Percentiles rank a stretch among this genome's conserved stretches.
Evolutionary conservation across 495 filamentous ascomycete species (phyloP).

Genomic region (Daldinia bambusicola): DNA sequence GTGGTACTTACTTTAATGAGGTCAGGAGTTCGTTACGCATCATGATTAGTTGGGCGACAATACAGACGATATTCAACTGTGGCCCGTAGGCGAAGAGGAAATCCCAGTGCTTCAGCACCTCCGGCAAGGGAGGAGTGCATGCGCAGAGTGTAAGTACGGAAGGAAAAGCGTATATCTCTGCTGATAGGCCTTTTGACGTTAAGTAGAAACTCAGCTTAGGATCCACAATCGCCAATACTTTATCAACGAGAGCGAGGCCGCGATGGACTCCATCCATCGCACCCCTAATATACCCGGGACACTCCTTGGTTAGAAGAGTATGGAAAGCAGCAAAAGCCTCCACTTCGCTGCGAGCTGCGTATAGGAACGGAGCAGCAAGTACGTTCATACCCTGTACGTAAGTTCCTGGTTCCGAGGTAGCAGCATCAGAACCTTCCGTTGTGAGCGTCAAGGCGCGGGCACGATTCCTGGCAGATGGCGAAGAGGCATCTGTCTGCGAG

Average conservation of each 20-base stretch:
- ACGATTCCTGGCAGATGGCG: constrained; percentile 61
- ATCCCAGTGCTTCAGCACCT: constrained; percentile 96
- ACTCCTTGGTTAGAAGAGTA: constrained; percentile 86
- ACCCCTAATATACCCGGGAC: constrained; percentile 91
- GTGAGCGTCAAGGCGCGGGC: constrained; percentile 63
- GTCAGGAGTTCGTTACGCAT: constrained; percentile 84
- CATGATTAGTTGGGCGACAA: constrained; percentile 93
- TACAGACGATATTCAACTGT: constrained; percentile 94
- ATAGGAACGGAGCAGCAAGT: constrained; percentile 96
- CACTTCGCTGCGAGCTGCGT: constrained; percentile 91
- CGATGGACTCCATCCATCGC: constrained; percentile 98
- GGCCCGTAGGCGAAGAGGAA: constrained; percentile 96
- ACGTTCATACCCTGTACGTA: constrained; percentile 99
- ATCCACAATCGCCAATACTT: constrained; percentile 88
- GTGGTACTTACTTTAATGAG: constrained; percentile 75
- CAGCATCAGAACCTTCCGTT: constrained; percentile 67
- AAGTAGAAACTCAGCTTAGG: constrained; percentile 86
- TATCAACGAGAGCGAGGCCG: constrained; percentile 89
- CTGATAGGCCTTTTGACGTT: constrained; percentile 83
- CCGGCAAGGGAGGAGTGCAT: constrained; percentile 95
- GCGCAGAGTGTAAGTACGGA: constrained; percentile 94
- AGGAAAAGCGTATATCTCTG: constrained; percentile 97
- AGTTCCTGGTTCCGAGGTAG: constrained; percentile 71
- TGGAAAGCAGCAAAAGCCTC: constrained; percentile 95
- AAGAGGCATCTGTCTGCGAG: constrained; percentile 49